Percentiles rank a stretch among this genome's conserved stretches.
phyloP scores from a whole-genome alignment of 2,329 filamentous ascomycete species.

The Dissoconium aciculare region DNA sequence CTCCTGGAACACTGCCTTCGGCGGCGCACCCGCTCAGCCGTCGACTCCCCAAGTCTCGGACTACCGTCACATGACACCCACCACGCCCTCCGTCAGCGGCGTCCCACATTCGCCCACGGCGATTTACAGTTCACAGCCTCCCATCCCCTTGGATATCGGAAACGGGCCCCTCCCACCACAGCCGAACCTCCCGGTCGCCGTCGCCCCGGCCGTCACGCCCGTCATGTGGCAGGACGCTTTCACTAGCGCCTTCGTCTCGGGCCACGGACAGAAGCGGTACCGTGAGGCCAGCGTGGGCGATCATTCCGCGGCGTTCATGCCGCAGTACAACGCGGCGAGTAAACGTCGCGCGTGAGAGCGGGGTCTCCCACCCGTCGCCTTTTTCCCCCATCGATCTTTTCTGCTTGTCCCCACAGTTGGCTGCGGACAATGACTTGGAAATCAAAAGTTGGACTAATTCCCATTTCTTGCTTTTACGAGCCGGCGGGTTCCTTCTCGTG shows the following conservation, averaged over 20 bases:
- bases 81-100: neutral
- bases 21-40: constrained; percentile 40
- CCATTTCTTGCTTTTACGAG: too few relatives aligned
- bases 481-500: too few relatives aligned
- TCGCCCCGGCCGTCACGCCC: constrained; percentile 28
- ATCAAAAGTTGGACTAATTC: too few relatives aligned
- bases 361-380: too few relatives aligned
- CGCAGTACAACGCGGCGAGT: too few relatives aligned
- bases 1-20: constrained; percentile 92
- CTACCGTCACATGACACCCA: neutral
- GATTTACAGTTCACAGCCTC: neutral
- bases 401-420: too few relatives aligned
- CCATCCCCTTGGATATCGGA: neutral
- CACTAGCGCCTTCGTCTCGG: constrained; percentile 22
- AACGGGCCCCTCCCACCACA: neutral
- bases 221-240: constrained; percentile 39
- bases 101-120: neutral
- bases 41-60: constrained; percentile 22
- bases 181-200: neutral
- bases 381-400: too few relatives aligned
- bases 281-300: constrained; percentile 28
- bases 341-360: too few relatives aligned
- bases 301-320: too few relatives aligned
- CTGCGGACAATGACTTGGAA: too few relatives aligned
- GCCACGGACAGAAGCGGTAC: constrained; percentile 30